Evolutionary conservation across 2,329 filamentous ascomycete genomes (phyloP).

Genomic region (Fusarium xylarioides): DNA sequence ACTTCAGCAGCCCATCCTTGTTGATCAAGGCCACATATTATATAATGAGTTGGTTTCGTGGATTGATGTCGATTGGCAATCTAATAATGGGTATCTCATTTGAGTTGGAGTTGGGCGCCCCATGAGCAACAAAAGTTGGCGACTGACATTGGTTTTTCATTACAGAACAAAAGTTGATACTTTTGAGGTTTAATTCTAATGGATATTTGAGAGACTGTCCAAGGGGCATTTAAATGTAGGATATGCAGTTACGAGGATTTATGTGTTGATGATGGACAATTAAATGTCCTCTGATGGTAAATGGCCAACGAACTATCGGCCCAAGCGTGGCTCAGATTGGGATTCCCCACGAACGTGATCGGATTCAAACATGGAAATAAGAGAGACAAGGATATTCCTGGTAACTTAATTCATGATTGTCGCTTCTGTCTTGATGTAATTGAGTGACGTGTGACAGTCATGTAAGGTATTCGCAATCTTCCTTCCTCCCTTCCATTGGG

Average conservation of each 20-base stretch:
- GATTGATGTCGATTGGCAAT: slow-evolving; percentile 51
- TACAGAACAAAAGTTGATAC: background rate
- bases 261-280: background rate
- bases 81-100: slow-evolving; percentile 42
- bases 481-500: background rate
- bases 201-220: background rate
- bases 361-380: background rate
- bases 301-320: background rate
- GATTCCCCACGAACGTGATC: background rate
- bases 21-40: slow-evolving; percentile 45
- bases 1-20: slow-evolving; percentile 40
- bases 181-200: background rate
- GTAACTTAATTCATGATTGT: background rate
- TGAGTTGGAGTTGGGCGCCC: slow-evolving; percentile 1
- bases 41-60: slow-evolving; percentile 51
- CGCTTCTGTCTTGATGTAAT: background rate
- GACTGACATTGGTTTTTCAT: background rate
- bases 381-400: background rate
- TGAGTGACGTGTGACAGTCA: slow-evolving; percentile 15
- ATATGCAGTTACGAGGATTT: background rate
- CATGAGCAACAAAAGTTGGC: background rate
- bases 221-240: background rate
- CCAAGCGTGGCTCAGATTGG: background rate
- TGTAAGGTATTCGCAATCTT: background rate
- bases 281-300: background rate